Conservation (phyloP, 805 yeast species). For the Myxozyma sirexii region DNA sequence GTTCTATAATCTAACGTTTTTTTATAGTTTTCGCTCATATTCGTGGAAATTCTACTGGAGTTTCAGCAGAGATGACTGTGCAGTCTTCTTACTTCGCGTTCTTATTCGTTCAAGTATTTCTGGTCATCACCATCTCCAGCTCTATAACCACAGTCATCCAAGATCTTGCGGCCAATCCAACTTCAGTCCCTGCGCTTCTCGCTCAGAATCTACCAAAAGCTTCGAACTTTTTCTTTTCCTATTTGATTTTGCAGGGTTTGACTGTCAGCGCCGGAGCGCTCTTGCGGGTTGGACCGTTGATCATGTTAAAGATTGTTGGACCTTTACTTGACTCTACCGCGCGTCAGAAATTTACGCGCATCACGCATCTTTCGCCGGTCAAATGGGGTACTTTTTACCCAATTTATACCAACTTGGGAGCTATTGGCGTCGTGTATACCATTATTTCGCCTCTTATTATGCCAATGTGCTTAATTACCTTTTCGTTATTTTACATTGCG, state of each 20-base stretch:
- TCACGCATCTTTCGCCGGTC: slow-evolving; percentile 50
- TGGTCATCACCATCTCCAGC: slow-evolving; percentile 84
- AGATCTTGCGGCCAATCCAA: slow-evolving; percentile 66
- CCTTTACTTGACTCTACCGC: slow-evolving; percentile 60
- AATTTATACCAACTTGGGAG: slow-evolving; percentile 71
- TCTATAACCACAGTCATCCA: slow-evolving; percentile 78
- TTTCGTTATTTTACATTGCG: slow-evolving; percentile 60
- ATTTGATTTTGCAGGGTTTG: slow-evolving; percentile 71
- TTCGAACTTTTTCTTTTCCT: slow-evolving; percentile 82
- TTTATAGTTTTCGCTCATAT: slow-evolving; percentile 62
- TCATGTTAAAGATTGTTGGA: slow-evolving; percentile 45
- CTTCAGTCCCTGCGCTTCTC: slow-evolving; percentile 69
- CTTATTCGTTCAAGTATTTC: slow-evolving; percentile 76
- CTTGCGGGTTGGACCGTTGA: slow-evolving; percentile 58
- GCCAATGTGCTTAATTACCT: slow-evolving; percentile 59
- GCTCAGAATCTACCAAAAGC: slow-evolving; percentile 81
- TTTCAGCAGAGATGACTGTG: slow-evolving; percentile 68
- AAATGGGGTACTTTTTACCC: slow-evolving; percentile 84
- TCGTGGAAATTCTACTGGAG: slow-evolving; percentile 71
- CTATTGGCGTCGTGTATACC: slow-evolving; percentile 77
- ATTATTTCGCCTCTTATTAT: slow-evolving; percentile 79
- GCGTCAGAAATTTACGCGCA: slow-evolving; percentile 53
- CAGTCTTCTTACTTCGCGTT: slow-evolving; percentile 83
- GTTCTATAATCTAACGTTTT: no score
- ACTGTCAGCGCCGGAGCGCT: slow-evolving; percentile 74